phyloP scores from a whole-genome alignment of 805 yeast genomes.

The Kurtzmaniella cleridarum region DNA sequence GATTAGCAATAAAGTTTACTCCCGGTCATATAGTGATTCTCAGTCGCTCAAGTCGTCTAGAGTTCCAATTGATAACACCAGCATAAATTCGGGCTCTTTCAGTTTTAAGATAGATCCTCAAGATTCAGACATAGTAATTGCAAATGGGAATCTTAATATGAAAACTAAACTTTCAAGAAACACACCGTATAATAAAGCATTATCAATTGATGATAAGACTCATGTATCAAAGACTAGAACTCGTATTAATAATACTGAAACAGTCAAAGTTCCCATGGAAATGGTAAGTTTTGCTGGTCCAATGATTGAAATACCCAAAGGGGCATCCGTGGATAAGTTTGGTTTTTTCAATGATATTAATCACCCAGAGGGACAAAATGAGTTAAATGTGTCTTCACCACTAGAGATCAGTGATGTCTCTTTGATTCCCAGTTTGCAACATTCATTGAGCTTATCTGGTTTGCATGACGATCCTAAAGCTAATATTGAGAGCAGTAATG shows the following conservation, averaged over 20 bases:
- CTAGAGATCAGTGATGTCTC: no score
- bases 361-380: neutral
- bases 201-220: neutral
- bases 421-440: no score
- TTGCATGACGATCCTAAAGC: conserved; percentile 4
- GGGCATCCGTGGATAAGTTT: conserved; percentile 38
- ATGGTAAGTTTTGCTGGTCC: conserved; percentile 23
- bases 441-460: no score
- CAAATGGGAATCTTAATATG: neutral
- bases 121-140: no score
- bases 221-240: neutral
- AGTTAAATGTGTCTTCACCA: no score
- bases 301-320: neutral
- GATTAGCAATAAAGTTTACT: neutral
- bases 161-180: neutral
- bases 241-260: neutral
- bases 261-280: conserved; percentile 36
- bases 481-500: conserved; percentile 7
- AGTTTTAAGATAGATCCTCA: neutral
- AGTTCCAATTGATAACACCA: conserved; percentile 5
- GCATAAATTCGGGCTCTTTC: neutral
- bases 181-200: no score
- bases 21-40: neutral
- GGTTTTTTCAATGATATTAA: conserved; percentile 38
- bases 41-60: no score